Evolutionary conservation across 2,329 filamentous ascomycete species (phyloP), one percentile per base, ranked within the genome.

Genomic region (Bipolaris sorokiniana): DNA sequence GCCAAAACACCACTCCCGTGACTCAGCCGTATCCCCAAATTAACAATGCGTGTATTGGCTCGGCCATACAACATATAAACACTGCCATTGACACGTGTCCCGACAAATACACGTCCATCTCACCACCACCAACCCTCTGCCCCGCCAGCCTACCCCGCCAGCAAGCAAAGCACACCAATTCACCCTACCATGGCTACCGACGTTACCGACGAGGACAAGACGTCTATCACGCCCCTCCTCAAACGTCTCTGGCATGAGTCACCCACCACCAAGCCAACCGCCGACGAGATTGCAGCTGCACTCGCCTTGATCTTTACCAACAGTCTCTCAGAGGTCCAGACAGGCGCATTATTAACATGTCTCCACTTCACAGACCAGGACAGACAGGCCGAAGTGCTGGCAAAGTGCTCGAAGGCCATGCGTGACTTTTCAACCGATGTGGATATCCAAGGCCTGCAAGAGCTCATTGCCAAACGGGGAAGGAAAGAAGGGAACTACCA

Each of bases 281-380:
- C 93, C 11, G 82, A 86, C 48, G 92, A 97, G 75, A 95, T 99
- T 74, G 92, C 94, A 58, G 84, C 89, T n/a, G 93, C 94, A 51
- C 89, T 98, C 67, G 89, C 91, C 4, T 84, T 94, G 71, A 96
- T 97, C 73, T 98, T 98, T 78, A 93, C 92, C 56, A 89, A 97
- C 78, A 87, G 88, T 64, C 83, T 98, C 16, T 94, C 91, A n/a
- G 88, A 91, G 37, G 90, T 93, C 7, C 95, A 98, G 76, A 90
- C 90, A 1, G 90, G 91, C 51, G 90, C 93, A 37, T 83, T 99
- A 54, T 83, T 98, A 50, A 97, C 95, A 71, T 90, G 92, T 52
- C 83, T 99, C 44, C 94, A 97, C 79, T 97, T 96, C 66, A 97
- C 92, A 1, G 88, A 88, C 56, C 86, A 92, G 76, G 95, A 98